Conservation (phyloP, 352 stramenopile genomes). For the Pythium chondricola region DNA sequence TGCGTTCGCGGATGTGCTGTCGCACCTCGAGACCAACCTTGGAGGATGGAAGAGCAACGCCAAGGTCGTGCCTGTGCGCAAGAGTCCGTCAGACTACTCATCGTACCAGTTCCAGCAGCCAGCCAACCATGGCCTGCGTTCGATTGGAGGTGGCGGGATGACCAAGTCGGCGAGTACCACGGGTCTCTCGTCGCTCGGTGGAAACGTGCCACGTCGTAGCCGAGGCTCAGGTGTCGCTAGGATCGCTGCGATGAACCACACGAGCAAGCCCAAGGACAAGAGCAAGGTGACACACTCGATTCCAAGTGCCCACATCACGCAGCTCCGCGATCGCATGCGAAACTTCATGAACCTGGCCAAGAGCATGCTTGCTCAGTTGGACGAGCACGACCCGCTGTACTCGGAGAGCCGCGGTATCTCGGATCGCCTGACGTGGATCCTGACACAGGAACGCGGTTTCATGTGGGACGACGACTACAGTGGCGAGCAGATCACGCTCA, state of each 20-base stretch:
- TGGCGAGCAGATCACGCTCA: conserved; percentile 90
- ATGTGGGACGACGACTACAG: conserved; percentile 98
- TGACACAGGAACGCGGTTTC: conserved; percentile 96
- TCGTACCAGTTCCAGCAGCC: conserved; percentile 77
- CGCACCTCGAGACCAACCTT: conserved; percentile 60
- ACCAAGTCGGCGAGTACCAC: conserved; percentile 89
- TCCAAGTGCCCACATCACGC: conserved; percentile 72
- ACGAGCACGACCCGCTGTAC: conserved; percentile 74
- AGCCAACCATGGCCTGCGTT: conserved; percentile 21
- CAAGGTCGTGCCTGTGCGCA: conserved; percentile 78
- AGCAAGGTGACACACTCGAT: conserved; percentile 71
- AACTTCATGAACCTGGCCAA: conserved; percentile 93
- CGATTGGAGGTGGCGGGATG: conserved; percentile 36
- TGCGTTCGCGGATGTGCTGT: conserved; percentile 66
- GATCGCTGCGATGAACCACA: conserved; percentile 79
- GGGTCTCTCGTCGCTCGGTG: conserved; percentile 64
- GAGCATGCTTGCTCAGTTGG: conserved; percentile 64
- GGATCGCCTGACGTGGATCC: conserved; percentile 94
- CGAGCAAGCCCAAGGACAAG: conserved; percentile 47
- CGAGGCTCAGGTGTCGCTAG: conserved; percentile 74
- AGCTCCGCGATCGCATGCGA: conserved; percentile 94
- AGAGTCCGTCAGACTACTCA: conserved; percentile 77
- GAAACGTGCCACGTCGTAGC: conserved; percentile 68
- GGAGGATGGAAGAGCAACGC: conserved; percentile 60
- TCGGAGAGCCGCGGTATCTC: conserved; percentile 88